Conservation (phyloP, 202 grass and related monocot species). For the Brachypodium distachyon region DNA sequence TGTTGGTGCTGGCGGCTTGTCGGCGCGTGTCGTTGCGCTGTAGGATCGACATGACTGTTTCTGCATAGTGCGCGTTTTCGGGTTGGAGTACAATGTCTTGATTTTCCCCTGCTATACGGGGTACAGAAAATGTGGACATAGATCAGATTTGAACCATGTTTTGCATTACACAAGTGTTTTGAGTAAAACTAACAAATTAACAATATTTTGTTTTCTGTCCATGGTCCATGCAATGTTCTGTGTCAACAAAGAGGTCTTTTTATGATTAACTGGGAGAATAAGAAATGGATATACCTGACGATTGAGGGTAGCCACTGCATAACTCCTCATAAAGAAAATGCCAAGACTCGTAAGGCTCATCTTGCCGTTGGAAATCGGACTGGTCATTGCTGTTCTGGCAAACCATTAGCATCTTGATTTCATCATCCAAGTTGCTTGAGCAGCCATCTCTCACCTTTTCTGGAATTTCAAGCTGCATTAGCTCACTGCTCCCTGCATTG, state of each 20-base stretch:
- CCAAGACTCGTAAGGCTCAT: conserved; percentile 42
- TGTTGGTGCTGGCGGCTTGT: conserved; percentile 9
- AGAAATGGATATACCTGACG: conserved; percentile 36
- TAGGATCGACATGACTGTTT: conserved; percentile 57
- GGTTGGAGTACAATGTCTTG: conserved; percentile 38
- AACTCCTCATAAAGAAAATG: conserved; percentile 48
- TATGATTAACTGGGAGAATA: background rate
- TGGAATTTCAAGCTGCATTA: conserved; percentile 46
- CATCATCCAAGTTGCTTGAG: conserved; percentile 47
- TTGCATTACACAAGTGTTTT: background rate
- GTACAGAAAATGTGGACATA: background rate
- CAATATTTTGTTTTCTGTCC: background rate
- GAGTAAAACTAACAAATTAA: background rate
- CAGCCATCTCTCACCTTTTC: conserved; percentile 34
- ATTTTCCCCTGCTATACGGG: conserved; percentile 21
- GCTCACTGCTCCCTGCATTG: conserved; percentile 13
- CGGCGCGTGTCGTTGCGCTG: conserved; percentile 15
- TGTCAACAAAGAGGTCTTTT: background rate
- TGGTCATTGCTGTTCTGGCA: conserved; percentile 25
- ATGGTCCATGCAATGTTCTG: background rate
- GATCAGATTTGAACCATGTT: background rate
- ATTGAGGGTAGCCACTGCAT: conserved; percentile 19
- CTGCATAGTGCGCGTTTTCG: conserved; percentile 62
- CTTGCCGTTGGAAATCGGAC: conserved; percentile 17
- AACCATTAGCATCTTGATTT: conserved; percentile 25